Evolutionary conservation across 2,329 filamentous ascomycete species (phyloP).

Genomic region (Cordyceps militaris): DNA sequence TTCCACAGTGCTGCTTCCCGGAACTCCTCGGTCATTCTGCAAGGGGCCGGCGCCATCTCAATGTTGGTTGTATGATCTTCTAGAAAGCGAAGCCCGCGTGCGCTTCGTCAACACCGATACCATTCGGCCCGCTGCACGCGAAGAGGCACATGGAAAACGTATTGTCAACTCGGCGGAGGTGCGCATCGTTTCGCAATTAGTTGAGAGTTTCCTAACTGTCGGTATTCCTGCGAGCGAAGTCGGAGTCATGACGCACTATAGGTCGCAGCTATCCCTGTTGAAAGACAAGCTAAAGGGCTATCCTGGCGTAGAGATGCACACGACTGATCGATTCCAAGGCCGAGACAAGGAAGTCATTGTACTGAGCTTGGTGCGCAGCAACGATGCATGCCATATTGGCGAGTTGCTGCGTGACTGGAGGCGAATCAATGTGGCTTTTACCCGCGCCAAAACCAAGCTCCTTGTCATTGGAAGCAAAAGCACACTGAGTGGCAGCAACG

Average conservation of each 20-base stretch:
- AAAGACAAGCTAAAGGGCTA: conserved; percentile 60
- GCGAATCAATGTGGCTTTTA: conserved; percentile 92
- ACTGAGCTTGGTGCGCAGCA: conserved; percentile 80
- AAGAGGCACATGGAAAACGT: conserved; percentile 72
- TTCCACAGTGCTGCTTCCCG: conserved; percentile 33
- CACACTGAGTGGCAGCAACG: conserved; percentile 58
- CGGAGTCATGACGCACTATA: conserved; percentile 95
- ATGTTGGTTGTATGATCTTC: conserved; percentile 72
- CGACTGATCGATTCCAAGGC: conserved; percentile 93
- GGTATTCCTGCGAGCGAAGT: conserved; percentile 73
- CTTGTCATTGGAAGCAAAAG: conserved; percentile 76
- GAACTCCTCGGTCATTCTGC: conserved; percentile 48
- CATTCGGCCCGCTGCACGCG: conserved; percentile 56
- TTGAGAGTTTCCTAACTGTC: conserved; percentile 66
- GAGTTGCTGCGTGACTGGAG: conserved; percentile 88
- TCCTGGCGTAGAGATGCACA: conserved; percentile 80
- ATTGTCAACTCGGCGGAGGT: conserved; percentile 87
- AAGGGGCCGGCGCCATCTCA: conserved; percentile 36
- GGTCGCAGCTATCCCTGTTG: conserved; percentile 79
- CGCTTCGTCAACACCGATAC: conserved; percentile 85
- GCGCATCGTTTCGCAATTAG: conserved; percentile 68
- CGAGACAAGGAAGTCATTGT: conserved; percentile 92
- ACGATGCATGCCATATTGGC: conserved; percentile 75
- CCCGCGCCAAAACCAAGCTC: conserved; percentile 84
- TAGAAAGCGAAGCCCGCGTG: conserved; percentile 66